Evolutionary conservation across 441 rosid species (phyloP).

Genomic region (Theobroma grandiflorum): DNA sequence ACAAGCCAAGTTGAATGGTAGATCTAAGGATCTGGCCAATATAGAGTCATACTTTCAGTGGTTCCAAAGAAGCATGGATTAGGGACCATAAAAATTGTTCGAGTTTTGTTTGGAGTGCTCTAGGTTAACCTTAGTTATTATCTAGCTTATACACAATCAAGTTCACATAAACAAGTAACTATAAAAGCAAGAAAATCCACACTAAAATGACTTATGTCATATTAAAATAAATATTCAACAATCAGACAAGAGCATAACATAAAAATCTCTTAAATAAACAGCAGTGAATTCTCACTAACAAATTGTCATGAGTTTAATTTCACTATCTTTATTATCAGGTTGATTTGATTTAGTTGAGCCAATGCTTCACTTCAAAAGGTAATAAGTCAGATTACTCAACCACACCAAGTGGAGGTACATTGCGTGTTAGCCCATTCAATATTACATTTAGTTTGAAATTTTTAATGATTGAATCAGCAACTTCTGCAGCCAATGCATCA

Average conservation of each 20-base stretch:
- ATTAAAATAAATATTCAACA: not conserved
- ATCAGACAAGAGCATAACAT: not conserved
- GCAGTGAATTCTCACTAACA: not conserved
- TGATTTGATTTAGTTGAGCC: not conserved
- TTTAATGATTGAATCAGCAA: not conserved
- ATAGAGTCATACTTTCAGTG: not conserved
- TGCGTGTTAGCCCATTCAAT: not conserved
- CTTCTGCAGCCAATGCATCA: not conserved
- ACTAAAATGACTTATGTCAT: not conserved
- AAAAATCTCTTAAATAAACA: constrained; percentile 3
- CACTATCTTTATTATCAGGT: not conserved
- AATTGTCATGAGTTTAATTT: not conserved
- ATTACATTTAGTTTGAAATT: not conserved
- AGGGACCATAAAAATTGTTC: not conserved
- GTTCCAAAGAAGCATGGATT: not conserved
- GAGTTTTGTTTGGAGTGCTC: not conserved
- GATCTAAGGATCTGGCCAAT: not conserved
- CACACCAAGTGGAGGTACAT: not conserved
- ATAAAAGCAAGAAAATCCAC: not conserved
- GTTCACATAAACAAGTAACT: not conserved
- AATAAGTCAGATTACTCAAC: not conserved
- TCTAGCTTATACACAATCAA: not conserved
- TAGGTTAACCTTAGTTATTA: not conserved
- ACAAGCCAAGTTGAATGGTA: not conserved
- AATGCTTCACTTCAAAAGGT: not conserved